Conservation (phyloP, 768 basidiomycete genomes). For the Leucocoprinus sp. region DNA sequence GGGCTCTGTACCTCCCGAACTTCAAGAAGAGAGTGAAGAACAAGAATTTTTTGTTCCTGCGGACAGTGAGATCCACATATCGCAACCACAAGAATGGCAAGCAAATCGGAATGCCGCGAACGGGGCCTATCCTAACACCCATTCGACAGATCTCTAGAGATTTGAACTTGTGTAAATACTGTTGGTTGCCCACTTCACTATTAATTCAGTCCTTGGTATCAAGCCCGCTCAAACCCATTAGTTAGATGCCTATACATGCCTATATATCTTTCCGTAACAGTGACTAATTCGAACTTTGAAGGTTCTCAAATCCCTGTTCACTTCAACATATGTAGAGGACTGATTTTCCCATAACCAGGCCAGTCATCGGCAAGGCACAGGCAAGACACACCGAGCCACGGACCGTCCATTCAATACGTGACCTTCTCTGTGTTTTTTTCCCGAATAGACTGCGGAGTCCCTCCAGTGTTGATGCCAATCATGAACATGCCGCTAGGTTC, state of each 20-base stretch:
- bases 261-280: background rate
- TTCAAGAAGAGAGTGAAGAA: slow-evolving; percentile 51
- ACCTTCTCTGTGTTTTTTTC: too few relatives aligned
- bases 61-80: slow-evolving; percentile 28
- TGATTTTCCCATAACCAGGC: slow-evolving; percentile 4
- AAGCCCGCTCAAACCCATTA: too few relatives aligned
- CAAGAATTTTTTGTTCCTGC: slow-evolving; percentile 71
- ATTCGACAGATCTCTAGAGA: background rate
- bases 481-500: background rate
- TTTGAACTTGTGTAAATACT: background rate
- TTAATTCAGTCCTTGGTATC: too few relatives aligned
- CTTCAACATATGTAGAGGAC: background rate
- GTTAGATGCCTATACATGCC: background rate
- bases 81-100: slow-evolving; percentile 5
- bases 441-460: too few relatives aligned
- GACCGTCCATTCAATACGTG: background rate
- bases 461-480: too few relatives aligned
- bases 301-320: background rate
- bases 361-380: too few relatives aligned
- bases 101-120: slow-evolving; percentile 2
- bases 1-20: slow-evolving; percentile 48
- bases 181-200: background rate
- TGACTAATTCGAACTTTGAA: background rate
- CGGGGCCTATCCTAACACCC: background rate
- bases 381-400: too few relatives aligned